Base-by-base conservation (phyloP, 257 asterid species). In the Linderniella brevidens region DNA sequence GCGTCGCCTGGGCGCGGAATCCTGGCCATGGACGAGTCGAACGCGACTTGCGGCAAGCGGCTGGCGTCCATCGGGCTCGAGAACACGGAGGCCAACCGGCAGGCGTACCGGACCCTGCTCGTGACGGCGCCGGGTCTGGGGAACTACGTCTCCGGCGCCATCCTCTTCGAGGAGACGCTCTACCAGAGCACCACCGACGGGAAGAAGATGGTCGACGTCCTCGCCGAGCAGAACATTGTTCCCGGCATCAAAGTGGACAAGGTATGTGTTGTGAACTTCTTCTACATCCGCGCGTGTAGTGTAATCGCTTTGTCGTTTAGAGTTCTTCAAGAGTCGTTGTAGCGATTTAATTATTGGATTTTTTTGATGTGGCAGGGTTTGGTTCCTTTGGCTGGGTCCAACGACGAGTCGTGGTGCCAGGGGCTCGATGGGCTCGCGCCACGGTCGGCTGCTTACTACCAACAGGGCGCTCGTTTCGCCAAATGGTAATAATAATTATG, bases 341-440 rank as follows among this genome's bases (percentile, higher is more conserved):
- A n/a, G n/a, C n/a, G n/a, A n/a, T n/a, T 3, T 20, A 6, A 16
- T 54, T 4, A 10, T 25, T 19, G 15, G 47, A 18, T 2, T 25
- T 2, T 29, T 48, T 40, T 45, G 15, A 10, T 57, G 0, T 64
- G n/a, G n/a, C n/a, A 85, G 96, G 94, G 96, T 70, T 74, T 86
- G 83, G 96, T 86, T 43, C 96, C 94, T 3, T 85, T 86, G 40
- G 79, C 70, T 68, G 96, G 96, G 50, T 86, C 96, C 37, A 86
- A 81, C 49, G 83, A 81, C 38, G 96, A 86, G 78, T 86, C 94
- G 0, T 86, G 96, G 96, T 86, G 96, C 82, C 92, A 81, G 63
- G 94, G 94, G 45, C 86, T 86, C n/a, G 96, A 86, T 16, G 96
- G 96, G n/a, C 96, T 86, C 57, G 96, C 92, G 57, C 81, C 96